Evolutionary conservation across 306 rosid genomes (phyloP), one percentile per base, ranked within the genome.

Genomic region (Oemleria cerasiformis): DNA sequence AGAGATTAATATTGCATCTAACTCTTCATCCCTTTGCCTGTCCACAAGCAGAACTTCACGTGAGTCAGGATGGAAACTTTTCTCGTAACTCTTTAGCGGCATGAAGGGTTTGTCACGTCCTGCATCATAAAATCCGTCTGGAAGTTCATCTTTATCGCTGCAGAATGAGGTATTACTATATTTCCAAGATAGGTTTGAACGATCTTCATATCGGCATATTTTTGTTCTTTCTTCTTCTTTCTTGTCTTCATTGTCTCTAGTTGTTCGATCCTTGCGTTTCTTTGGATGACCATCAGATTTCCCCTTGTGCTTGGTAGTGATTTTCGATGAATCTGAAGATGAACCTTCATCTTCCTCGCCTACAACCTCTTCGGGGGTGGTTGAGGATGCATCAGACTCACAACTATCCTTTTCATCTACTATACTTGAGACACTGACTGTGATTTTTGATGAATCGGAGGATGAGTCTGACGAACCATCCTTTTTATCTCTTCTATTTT

Each of bases 61-160:
- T 41, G 94, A 86, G 49, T 84, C 89, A 66, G 89, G 86, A 77
- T 81, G 88, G 68, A 77, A 85, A 65, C 75, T 87, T 77, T 81
- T 77, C 82, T 91, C 98, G 70, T 91, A 93, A 81, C 68, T 72
- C 78, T 84, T 88, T 65, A 93, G 82, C 21, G 97, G 84, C 94
- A 88, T 81, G 84, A 91, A 93, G 20, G 97, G 94, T 11, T 94
- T 77, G 78, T 91, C 94, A 53, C 98, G 94, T 67, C 98, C 98
- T 8, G 98, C 97, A 79, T 93, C 98, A 82, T 88, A 93, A 79
- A 93, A 93, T 6, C 98, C 97, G 79, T 93, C 97, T 34, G 87
- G 86, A 57, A 93, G 79, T 82, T 68, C 80, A 79, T 93, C 97
- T 71, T 93, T 96, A 63, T 65, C 8, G 20, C 88, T 80, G 78